Base-by-base conservation (phyloP, 805 yeast species). In the Dipodascopsis tothii region DNA sequence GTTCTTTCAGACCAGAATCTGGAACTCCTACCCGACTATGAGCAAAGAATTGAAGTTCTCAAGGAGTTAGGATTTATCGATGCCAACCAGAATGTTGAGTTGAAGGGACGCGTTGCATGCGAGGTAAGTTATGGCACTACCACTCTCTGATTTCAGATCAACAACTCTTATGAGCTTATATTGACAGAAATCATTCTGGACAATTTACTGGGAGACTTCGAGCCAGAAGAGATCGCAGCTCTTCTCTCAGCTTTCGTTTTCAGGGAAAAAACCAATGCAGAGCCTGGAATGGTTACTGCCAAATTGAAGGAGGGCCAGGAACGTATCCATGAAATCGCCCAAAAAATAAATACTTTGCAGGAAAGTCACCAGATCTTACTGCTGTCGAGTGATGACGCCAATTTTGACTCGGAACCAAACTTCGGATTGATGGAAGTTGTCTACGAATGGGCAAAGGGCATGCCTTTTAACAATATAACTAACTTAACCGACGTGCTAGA, bases 371-470 rank as follows among this genome's bases (percentile, higher is more conserved):
- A 82, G 60, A 84, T 92, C 16, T 33, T 33, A 11, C 68, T 80
- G 17, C 66, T 86, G 52, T 84, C 95, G 0, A 70, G 80, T 7
- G 97, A 88, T 41, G 97, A 90, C 56, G 81, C 80, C 39, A 83
- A 81, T 47, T 92, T 90, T 57, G 56, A 55, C 21, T 66, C 81
- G 52, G 94, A 45, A 35, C 42, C 44, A 16, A 70, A 97, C 54
- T 92, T 92, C 64, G 95, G 90, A 0, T 71, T 92, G 57, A 84
- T 86, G 64, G 90, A 87, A 60, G 95, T 86, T 9, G 95, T 90
- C 3, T 92, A 90, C 61, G 96, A 92, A 65, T 92, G 99, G 99
- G 96, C 97, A 1, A 73, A 94, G 52, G 99, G 98, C 2, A 73
- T 81, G 71, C 74, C 94, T 0, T 92, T 92, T 68, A 81, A 82